phyloP scores from a whole-genome alignment of 2,329 filamentous ascomycete genomes.

The Phaeoacremonium minimum region DNA sequence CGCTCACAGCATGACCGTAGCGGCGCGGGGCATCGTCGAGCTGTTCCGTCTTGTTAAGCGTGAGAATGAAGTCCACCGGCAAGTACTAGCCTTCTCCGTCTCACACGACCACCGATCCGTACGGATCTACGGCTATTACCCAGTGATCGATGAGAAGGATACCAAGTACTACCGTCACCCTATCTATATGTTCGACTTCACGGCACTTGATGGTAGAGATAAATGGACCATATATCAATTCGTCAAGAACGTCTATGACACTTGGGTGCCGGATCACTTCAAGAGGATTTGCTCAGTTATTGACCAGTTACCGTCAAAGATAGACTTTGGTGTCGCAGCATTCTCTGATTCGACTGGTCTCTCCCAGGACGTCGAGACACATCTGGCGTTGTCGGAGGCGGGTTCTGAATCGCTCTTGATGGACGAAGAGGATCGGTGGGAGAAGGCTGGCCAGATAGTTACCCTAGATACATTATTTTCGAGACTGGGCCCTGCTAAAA shows the following conservation, averaged over 20 bases:
- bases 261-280: slow-evolving; percentile 28
- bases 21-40: slow-evolving; percentile 30
- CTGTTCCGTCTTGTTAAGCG: slow-evolving; percentile 30
- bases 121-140: slow-evolving; percentile 35
- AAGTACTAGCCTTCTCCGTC: slow-evolving; percentile 38
- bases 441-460: neutral
- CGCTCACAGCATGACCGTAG: slow-evolving; percentile 34
- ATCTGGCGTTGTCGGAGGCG: neutral
- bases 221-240: slow-evolving; percentile 31
- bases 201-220: slow-evolving; percentile 21
- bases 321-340: neutral
- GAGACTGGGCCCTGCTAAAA: no score
- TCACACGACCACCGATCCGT: slow-evolving; percentile 27
- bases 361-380: neutral
- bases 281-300: slow-evolving; percentile 30
- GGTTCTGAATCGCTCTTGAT: neutral
- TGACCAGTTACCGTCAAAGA: slow-evolving; percentile 19
- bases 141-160: slow-evolving; percentile 23
- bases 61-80: slow-evolving; percentile 29
- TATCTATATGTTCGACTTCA: slow-evolving; percentile 27
- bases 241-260: slow-evolving; percentile 28
- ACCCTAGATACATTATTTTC: neutral
- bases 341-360: neutral
- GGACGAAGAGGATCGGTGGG: neutral
- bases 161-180: slow-evolving; percentile 30